Percentiles rank a stretch among this genome's conserved stretches.
These are phyloP conservation scores for Quercus suber DNA, from an alignment of 306 rosid species.

Conservation along the genomic window DNA sequence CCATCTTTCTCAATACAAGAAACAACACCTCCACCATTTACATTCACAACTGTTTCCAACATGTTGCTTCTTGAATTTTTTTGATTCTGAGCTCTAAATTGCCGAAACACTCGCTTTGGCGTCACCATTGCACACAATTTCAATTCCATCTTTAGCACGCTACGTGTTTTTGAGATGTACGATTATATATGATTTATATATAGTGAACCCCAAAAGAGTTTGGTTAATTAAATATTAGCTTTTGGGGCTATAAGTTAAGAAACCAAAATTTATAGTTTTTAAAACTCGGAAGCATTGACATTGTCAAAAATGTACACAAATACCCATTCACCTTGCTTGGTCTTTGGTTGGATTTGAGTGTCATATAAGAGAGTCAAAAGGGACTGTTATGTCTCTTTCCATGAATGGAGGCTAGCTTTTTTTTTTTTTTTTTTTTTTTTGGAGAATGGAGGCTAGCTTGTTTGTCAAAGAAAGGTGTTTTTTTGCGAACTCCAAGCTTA, in stretches of 20 bases:
- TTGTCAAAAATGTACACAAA: neutral
- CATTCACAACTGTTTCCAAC: slow-evolving; percentile 25
- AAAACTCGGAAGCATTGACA: neutral
- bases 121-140: slow-evolving; percentile 17
- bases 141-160: slow-evolving; percentile 26
- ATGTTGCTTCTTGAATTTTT: slow-evolving; percentile 7
- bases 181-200: neutral
- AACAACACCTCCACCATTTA: slow-evolving; percentile 21
- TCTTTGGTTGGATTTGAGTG: neutral
- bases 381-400: neutral
- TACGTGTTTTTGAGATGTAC: neutral
- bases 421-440: too few relatives aligned
- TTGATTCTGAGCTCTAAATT: slow-evolving; percentile 20
- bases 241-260: too few relatives aligned
- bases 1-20: slow-evolving; percentile 39
- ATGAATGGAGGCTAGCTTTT: neutral
- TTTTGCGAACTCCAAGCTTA: neutral
- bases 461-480: neutral
- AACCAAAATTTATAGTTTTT: neutral
- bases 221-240: neutral
- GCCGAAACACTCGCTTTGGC: slow-evolving; percentile 28
- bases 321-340: neutral
- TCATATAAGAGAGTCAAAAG: neutral
- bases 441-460: neutral
- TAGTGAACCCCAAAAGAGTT: neutral